Percentiles rank a stretch among this genome's conserved stretches.
These are phyloP conservation scores for Seiridium unicorne DNA, from an alignment of 2,329 filamentous ascomycete genomes.

Conservation along the genomic window DNA sequence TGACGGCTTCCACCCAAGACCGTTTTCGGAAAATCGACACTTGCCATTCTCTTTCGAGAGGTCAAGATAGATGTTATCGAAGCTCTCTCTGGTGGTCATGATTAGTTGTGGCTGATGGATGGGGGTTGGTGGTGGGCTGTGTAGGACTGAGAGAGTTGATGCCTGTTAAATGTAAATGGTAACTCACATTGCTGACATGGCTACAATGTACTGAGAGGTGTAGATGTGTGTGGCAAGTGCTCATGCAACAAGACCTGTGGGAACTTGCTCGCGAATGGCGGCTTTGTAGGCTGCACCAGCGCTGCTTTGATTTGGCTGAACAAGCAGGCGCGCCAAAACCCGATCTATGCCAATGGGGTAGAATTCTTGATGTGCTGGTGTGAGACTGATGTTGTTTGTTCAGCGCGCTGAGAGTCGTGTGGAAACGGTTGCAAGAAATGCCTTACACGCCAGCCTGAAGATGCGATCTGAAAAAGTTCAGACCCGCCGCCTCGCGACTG, in stretches of 20 bases:
- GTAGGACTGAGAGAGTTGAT: not conserved
- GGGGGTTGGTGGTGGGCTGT: not conserved
- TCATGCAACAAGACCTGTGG: too few species aligned
- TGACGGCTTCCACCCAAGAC: constrained; percentile 91
- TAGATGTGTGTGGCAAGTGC: not conserved
- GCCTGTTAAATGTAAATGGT: not conserved
- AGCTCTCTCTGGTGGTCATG: constrained; percentile 67
- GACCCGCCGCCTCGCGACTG: constrained; percentile 3
- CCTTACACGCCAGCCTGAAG: not conserved
- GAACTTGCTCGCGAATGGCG: too few species aligned
- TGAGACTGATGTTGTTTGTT: not conserved
- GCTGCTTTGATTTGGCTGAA: too few species aligned
- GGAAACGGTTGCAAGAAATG: not conserved
- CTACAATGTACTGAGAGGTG: constrained; percentile 1
- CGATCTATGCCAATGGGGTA: too few species aligned
- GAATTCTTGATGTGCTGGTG: not conserved
- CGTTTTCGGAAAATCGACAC: constrained; percentile 91
- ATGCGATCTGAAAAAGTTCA: not conserved
- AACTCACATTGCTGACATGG: constrained; percentile 27
- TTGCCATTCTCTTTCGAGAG: constrained; percentile 89
- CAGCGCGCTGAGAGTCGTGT: not conserved
- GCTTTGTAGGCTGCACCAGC: too few species aligned
- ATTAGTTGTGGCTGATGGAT: not conserved
- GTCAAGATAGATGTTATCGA: constrained; percentile 96
- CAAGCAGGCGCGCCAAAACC: too few species aligned